A percentile compares a stretch with the other conserved stretches of the same genome.
Conservation (phyloP, 2,329 filamentous ascomycete species). For the Lojkania enalia region DNA sequence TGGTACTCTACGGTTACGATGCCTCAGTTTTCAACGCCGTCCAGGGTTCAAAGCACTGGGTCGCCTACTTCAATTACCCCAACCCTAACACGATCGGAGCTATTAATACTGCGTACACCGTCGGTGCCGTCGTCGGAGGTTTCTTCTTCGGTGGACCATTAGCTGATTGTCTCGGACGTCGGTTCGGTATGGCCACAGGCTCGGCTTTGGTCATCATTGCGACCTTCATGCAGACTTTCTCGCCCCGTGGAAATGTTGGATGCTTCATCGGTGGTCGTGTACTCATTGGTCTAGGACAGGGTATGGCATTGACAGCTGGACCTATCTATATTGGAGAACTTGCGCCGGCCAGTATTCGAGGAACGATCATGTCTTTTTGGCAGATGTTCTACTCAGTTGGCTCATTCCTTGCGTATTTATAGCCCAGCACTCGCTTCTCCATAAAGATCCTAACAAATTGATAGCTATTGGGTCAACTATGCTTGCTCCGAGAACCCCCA, state of each 20-base stretch:
- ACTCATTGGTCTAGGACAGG: slow-evolving; percentile 71
- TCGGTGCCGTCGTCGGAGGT: slow-evolving; percentile 70
- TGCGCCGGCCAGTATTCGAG: slow-evolving; percentile 65
- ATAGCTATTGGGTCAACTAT: slow-evolving; percentile 66
- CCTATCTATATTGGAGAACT: slow-evolving; percentile 74
- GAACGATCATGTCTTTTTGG: slow-evolving; percentile 71
- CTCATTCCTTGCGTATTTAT: slow-evolving; percentile 59
- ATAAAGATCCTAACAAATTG: not conserved
- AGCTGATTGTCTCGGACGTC: slow-evolving; percentile 65
- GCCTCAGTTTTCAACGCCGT: slow-evolving; percentile 74
- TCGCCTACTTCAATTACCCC: slow-evolving; percentile 62
- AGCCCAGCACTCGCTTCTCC: not conserved
- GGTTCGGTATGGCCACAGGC: slow-evolving; percentile 66
- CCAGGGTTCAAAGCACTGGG: slow-evolving; percentile 69
- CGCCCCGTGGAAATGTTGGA: slow-evolving; percentile 61
- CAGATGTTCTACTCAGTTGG: slow-evolving; percentile 69
- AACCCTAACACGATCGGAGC: slow-evolving; percentile 54
- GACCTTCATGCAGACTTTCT: slow-evolving; percentile 69
- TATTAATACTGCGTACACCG: slow-evolving; percentile 71
- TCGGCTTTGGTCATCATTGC: slow-evolving; percentile 67
- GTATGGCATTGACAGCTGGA: slow-evolving; percentile 67
- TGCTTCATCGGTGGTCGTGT: slow-evolving; percentile 71
- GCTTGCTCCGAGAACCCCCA: slow-evolving; percentile 60
- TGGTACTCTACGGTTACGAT: slow-evolving; percentile 77
- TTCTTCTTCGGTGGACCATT: slow-evolving; percentile 70